phyloP scores from a whole-genome alignment of 2,329 filamentous ascomycete species.

The Trichothecium roseum region DNA sequence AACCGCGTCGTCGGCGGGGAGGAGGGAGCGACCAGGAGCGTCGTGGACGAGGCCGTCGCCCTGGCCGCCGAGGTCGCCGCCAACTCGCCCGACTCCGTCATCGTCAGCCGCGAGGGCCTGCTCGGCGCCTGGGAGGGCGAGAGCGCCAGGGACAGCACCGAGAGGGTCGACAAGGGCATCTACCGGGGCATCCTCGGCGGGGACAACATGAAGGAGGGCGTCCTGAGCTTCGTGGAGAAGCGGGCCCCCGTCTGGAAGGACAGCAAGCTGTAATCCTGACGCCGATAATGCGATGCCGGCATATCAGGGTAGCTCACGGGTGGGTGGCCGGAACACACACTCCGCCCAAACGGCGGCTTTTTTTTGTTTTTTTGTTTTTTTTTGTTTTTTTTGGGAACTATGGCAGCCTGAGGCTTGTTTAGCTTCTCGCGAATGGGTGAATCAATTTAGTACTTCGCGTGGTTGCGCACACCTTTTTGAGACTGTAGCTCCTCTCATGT shows the following conservation, averaged over 20 bases:
- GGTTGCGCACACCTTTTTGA: too few species aligned
- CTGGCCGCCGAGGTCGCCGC: constrained; percentile 51
- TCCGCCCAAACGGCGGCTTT: too few species aligned
- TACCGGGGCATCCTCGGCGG: constrained; percentile 50
- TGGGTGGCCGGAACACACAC: too few species aligned
- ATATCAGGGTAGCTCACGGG: too few species aligned
- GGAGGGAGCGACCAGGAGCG: too few species aligned
- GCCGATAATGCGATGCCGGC: too few species aligned
- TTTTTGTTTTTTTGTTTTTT: too few species aligned
- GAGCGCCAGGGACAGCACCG: constrained; percentile 53
- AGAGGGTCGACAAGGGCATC: constrained; percentile 44
- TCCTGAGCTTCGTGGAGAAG: constrained; percentile 69
- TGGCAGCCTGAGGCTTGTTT: too few species aligned
- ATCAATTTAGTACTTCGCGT: too few species aligned
- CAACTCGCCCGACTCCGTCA: constrained; percentile 66
- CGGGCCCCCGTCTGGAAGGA: constrained; percentile 57
- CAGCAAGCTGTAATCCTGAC: constrained; percentile 47
- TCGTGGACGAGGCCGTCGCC: constrained; percentile 47
- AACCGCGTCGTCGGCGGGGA: constrained; percentile 46
- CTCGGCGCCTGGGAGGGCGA: constrained; percentile 63
- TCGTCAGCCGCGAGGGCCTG: constrained; percentile 63
- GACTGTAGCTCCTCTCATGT: too few species aligned
- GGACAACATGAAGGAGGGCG: constrained; percentile 66
- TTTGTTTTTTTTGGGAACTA: too few species aligned
- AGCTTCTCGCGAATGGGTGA: too few species aligned